Base-by-base conservation (phyloP, 2,329 filamentous ascomycete species). In the Torrubiellomyces zombiae region DNA sequence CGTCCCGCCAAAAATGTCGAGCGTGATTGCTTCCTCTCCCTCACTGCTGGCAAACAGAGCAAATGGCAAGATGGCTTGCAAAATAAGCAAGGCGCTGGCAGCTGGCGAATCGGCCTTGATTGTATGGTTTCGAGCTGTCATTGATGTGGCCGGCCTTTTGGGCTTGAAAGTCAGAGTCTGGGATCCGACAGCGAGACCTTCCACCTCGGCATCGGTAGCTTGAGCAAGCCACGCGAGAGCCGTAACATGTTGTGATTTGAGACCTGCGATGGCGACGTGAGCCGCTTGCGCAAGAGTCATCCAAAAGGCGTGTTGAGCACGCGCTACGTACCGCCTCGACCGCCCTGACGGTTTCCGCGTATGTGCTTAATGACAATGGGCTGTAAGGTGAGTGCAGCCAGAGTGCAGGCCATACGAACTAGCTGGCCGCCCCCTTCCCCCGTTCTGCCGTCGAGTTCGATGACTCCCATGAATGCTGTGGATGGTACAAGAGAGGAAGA, bases 401-500 rank as follows among this genome's bases (percentile, higher is more conserved):
- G 48, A 2, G 55, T 55, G 18, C 67, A 52, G 3, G 67, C 66
- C 2, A 71, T 49, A 21, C 70, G 50, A 1, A 74, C 58, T 0
- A 75, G 44, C 34, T 75, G 69, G 3, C 69, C 69, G 4, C 68
- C 70, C 4, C 70, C 70, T 38, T 74, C 68, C 1, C 68, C 67
- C 0, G 57, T 64, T 9, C 55, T 47, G 10, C 68, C 69, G 34
- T 72, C 66, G 2, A 74, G 42, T 26, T 56, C 48, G 14, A 70
- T 53, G 6, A 41, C 31, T 20, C 49, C 53, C 37, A 43, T 42
- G 9, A 16, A 16, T 12, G n/a, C n/a, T n/a, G n/a, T 11, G 18
- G 16, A 26, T 16, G 18, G 18, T n/a, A 8, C 18, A 19, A 19
- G 18, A 19, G 8, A 19, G 8, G 18, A n/a, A 19, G 18, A 19